Base-by-base conservation (phyloP, 257 asterid genomes). In the Striga asiatica region DNA sequence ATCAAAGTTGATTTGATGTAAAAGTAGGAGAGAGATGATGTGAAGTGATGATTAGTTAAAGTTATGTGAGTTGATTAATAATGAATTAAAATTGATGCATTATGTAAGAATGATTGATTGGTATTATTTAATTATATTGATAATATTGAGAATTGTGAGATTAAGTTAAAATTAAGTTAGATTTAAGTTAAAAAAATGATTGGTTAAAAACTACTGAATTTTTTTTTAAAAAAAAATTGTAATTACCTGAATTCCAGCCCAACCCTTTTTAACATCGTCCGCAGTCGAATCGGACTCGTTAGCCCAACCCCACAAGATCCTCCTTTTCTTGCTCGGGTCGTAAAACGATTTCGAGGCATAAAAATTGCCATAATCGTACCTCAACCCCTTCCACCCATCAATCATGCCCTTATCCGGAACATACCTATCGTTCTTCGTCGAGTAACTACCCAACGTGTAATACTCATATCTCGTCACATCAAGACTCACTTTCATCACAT, bases 221-320 rank as follows among this genome's bases (percentile, higher is more conserved):
- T n/a, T n/a, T n/a, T n/a, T n/a, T n/a, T n/a, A n/a, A n/a, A n/a
- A n/a, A 11, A 2, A 0, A 12, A 11, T 7, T 18, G 3, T 61
- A 62, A 9, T 2, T 54, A 73, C 85, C 74, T 76, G 79, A 0
- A 86, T 68, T 29, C 95, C 95, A 0, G 91, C 85, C 95, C 91
- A 82, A 0, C 89, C 88, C 50, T 82, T 86, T 17, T 25, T 4
- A 16, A 60, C 48, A 62, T 86, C 85, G 50, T 75, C 73, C 0
- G 31, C 7, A 0, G 42, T 56, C 6, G 75, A 8, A 55, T 76
- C 88, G 0, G 94, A 82, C 54, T 86, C 96, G 48, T 86, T 86
- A 0, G 92, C 88, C 96, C 96, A 86, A 45, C 76, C 83, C 88
- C 85, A 78, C 63, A 86, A 19, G 24, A 86, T 65, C 71, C 94